phyloP scores from a whole-genome alignment of 129 eudicot species.

The Tagetes erecta region DNA sequence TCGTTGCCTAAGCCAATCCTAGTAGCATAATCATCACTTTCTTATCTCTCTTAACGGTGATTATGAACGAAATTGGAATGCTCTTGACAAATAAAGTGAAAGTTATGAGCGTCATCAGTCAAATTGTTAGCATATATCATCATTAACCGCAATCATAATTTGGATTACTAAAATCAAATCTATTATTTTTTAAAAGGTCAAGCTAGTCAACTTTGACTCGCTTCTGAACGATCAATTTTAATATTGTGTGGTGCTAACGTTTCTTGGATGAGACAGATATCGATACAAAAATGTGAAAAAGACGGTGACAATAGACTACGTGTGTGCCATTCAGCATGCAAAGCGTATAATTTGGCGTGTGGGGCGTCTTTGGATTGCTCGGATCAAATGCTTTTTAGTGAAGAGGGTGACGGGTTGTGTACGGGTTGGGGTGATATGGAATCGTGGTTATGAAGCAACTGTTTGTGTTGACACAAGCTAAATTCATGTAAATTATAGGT shows the following conservation, averaged over 20 bases:
- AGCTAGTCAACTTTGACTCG: background rate
- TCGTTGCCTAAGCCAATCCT: too few relatives aligned
- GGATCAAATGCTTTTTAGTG: constrained; percentile 90
- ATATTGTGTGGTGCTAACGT: background rate
- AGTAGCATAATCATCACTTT: too few relatives aligned
- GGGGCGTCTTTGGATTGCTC: constrained; percentile 95
- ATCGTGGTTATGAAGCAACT: constrained; percentile 52
- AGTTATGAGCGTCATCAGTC: too few relatives aligned
- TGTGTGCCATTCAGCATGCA: constrained; percentile 94
- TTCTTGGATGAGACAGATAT: constrained; percentile 52
- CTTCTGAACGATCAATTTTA: too few relatives aligned
- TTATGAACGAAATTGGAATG: too few relatives aligned
- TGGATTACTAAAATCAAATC: too few relatives aligned
- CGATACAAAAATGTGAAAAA: constrained; percentile 86
- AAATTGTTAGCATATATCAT: too few relatives aligned
- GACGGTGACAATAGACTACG: constrained; percentile 89
- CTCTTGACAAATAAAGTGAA: too few relatives aligned
- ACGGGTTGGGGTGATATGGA: constrained; percentile 82
- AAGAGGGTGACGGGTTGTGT: constrained; percentile 51
- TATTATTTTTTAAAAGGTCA: background rate
- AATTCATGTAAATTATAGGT: constrained; percentile 65
- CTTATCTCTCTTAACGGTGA: too few relatives aligned
- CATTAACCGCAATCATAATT: too few relatives aligned
- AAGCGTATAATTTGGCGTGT: constrained; percentile 82
- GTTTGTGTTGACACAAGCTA: background rate